Percentiles rank a stretch among this genome's conserved stretches.
These are phyloP conservation scores for Tetragonia tetragonoides DNA, from an alignment of 148 eudicot genomes.

Conservation along the genomic window DNA sequence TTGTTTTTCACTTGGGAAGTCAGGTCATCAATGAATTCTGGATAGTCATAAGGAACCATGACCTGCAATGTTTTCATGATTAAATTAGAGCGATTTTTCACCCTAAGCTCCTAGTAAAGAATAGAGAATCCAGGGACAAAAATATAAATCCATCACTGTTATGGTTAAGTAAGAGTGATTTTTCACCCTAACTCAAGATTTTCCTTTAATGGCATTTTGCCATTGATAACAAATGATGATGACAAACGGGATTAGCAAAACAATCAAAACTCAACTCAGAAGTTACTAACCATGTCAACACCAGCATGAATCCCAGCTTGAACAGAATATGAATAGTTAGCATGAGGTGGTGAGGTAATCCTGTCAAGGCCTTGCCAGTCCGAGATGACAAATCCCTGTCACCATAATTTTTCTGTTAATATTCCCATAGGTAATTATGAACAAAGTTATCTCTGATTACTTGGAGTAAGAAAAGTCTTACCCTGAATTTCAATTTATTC, in stretches of 20 bases:
- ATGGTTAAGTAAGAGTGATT: no score
- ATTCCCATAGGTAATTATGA: not conserved
- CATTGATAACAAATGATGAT: no score
- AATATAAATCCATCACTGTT: not conserved
- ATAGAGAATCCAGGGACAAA: not conserved
- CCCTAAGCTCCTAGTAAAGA: not conserved
- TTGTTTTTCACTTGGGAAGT: slow-evolving; percentile 44
- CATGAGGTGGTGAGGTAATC: slow-evolving; percentile 64
- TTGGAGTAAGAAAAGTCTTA: slow-evolving; percentile 13
- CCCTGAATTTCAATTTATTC: slow-evolving; percentile 60
- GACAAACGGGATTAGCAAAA: not conserved
- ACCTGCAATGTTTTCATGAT: slow-evolving; percentile 35
- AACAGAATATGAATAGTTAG: slow-evolving; percentile 68
- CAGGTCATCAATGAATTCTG: slow-evolving; percentile 46
- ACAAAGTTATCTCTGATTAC: not conserved
- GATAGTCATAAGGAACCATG: slow-evolving; percentile 54
- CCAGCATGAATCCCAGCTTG: slow-evolving; percentile 64
- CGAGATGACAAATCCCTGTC: slow-evolving; percentile 86
- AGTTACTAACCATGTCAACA: slow-evolving; percentile 71
- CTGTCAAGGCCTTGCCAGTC: slow-evolving; percentile 72
- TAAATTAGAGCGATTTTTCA: not conserved
- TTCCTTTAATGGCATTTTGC: no score
- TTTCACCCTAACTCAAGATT: no score
- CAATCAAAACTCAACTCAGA: not conserved
- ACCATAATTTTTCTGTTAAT: not conserved